Evolutionary conservation across 2,329 filamentous ascomycete genomes (phyloP), one percentile per base, ranked within the genome.

Genomic region (Tolypocladium ovalisporum): DNA sequence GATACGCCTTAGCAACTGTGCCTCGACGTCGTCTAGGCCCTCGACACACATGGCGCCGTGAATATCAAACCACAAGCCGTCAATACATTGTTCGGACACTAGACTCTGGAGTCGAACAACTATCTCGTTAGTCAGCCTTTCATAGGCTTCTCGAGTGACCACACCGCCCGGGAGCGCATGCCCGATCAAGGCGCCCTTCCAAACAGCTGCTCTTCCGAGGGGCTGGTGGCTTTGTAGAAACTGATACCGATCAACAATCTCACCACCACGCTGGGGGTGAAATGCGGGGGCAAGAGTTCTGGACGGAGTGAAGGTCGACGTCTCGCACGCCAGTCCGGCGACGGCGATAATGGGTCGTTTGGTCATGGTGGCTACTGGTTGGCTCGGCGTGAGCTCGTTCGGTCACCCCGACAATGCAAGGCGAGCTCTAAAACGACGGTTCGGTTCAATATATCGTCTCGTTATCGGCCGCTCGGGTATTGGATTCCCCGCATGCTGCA

Each of bases 31-130:
- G 40, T 77, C 73, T 6, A 80, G 56, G 0, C 68, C 76, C 39
- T 79, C 75, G 1, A 81, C 79, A 51, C 74, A 77, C 78, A 82
- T 81, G 4, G 79, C 79, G 17, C 79, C 79, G 60, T 82, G 79
- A 35, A 82, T 81, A 59, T 81, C 79, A 57, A 79, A 78, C 78
- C 78, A 82, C 9, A 82, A 63, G 1, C 79, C 79, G 55, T 81
- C 73, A 2, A 81, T 57, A 0, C 61, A 61, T 10, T 62, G 59
- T 24, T 64, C 64, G 0, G 64, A 62, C 0, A 68, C 66, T n/a
- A 80, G 74, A 0, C 62, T 62, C 0, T 55, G 40, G 17, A 81
- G 69, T 0, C 75, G 72, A 1, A 61, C 52, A 0, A 76, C 51
- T 1, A 79, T 75, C 57, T 78, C 76, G 0, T 27, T 61, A 0